These are phyloP conservation scores for Fusarium nygamai DNA, from an alignment of 2,329 filamentous ascomycete species.

Conservation along the genomic window DNA sequence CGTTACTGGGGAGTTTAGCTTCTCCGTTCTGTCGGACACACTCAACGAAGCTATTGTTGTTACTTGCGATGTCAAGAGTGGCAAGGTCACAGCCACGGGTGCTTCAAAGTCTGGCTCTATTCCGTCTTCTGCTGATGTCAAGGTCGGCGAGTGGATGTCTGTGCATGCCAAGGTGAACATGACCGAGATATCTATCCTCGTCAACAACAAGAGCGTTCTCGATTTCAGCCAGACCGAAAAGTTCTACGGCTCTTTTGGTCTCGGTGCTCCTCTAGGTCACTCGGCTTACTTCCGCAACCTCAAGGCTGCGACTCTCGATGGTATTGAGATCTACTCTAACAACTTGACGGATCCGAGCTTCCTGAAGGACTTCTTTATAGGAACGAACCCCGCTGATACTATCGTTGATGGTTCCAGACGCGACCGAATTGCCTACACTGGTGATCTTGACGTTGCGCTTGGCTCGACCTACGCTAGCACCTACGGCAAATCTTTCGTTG, in stretches of 20 bases:
- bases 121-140: neutral
- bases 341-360: neutral
- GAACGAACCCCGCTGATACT: neutral
- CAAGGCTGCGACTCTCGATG: neutral
- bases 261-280: neutral
- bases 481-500: neutral
- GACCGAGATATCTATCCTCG: neutral
- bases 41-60: neutral
- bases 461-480: neutral
- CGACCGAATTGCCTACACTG: neutral
- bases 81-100: neutral
- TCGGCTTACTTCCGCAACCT: neutral
- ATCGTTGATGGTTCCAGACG: neutral
- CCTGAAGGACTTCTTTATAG: neutral
- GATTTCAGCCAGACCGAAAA: neutral
- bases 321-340: neutral
- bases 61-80: neutral
- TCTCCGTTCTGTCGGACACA: neutral
- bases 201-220: neutral
- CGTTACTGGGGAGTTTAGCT: neutral
- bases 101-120: accelerated
- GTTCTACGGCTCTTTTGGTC: neutral
- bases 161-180: neutral
- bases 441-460: neutral
- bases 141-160: neutral